phyloP scores from a whole-genome alignment of 805 yeast genomes.

The Teunomyces cretensis region DNA sequence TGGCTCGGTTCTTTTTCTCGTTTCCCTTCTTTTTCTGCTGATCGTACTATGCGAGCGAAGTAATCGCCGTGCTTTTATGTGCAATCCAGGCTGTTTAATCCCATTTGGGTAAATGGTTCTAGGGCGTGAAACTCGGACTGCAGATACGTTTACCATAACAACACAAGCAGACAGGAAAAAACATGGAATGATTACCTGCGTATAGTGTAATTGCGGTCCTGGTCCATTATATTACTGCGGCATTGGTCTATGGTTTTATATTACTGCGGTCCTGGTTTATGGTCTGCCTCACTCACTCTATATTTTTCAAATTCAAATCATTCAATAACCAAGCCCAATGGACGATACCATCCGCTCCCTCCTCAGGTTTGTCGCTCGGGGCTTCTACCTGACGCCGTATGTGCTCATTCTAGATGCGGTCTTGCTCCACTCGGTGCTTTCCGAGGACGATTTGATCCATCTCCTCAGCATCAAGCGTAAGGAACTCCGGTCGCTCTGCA shows the following conservation, averaged over 20 bases:
- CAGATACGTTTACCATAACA: too few relatives aligned
- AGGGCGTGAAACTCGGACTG: background rate
- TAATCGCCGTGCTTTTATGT: background rate
- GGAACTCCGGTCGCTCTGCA: constrained; percentile 80
- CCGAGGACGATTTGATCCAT: constrained; percentile 86
- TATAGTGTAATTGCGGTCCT: too few relatives aligned
- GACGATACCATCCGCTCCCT: constrained; percentile 51
- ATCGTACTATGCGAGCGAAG: background rate
- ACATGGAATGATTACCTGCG: too few relatives aligned
- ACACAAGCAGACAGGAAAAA: too few relatives aligned
- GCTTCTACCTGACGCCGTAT: constrained; percentile 83
- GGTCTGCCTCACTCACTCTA: too few relatives aligned
- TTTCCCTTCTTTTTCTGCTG: background rate
- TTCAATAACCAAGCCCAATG: constrained; percentile 17
- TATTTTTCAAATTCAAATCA: background rate
- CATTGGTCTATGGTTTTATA: too few relatives aligned
- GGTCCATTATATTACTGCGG: too few relatives aligned
- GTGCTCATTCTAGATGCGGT: constrained; percentile 85
- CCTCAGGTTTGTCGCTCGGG: constrained; percentile 77
- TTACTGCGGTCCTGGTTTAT: too few relatives aligned
- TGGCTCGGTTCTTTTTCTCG: background rate
- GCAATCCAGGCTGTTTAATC: background rate
- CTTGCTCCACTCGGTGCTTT: constrained; percentile 80
- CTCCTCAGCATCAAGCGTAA: constrained; percentile 82
- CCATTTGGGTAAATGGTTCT: background rate